These are phyloP conservation scores for Malania oleifera DNA, from an alignment of 164 flowering plant species.

Conservation along the genomic window DNA sequence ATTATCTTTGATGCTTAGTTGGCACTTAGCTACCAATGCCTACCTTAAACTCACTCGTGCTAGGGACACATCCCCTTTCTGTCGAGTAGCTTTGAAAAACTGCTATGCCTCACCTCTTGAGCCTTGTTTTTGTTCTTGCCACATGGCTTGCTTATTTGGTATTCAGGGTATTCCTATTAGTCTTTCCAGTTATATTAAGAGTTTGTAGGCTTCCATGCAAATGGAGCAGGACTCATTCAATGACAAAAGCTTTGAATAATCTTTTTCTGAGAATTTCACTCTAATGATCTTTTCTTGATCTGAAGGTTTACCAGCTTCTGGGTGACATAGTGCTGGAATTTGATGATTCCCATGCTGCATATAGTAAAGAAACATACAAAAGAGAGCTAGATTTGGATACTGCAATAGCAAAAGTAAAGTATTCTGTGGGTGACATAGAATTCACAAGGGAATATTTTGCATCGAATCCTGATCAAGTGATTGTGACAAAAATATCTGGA, in stretches of 20 bases:
- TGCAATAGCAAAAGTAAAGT: slow-evolving; percentile 59
- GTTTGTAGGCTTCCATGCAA: not conserved
- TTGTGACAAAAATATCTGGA: slow-evolving; percentile 63
- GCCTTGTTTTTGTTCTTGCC: not conserved
- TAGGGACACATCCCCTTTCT: no score
- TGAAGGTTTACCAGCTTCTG: slow-evolving; percentile 86
- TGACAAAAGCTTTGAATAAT: not conserved
- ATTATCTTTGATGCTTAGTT: not conserved
- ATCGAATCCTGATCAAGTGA: slow-evolving; percentile 80
- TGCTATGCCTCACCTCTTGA: not conserved
- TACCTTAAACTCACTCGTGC: not conserved
- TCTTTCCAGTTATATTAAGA: not conserved
- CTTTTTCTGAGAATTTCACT: not conserved
- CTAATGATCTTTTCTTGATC: slow-evolving; percentile 16
- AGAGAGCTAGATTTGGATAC: slow-evolving; percentile 90
- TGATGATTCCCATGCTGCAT: slow-evolving; percentile 53
- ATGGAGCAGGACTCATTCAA: not conserved
- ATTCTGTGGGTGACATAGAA: slow-evolving; percentile 53
- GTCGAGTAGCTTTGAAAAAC: no score
- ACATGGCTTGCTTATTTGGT: not conserved
- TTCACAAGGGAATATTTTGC: slow-evolving; percentile 76
- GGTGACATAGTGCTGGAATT: slow-evolving; percentile 86
- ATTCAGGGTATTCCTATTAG: not conserved
- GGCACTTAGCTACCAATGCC: not conserved
- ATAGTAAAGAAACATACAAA: slow-evolving; percentile 44